Conservation (phyloP, 2,329 filamentous ascomycete genomes). For the Rachicladosporium sp. region DNA sequence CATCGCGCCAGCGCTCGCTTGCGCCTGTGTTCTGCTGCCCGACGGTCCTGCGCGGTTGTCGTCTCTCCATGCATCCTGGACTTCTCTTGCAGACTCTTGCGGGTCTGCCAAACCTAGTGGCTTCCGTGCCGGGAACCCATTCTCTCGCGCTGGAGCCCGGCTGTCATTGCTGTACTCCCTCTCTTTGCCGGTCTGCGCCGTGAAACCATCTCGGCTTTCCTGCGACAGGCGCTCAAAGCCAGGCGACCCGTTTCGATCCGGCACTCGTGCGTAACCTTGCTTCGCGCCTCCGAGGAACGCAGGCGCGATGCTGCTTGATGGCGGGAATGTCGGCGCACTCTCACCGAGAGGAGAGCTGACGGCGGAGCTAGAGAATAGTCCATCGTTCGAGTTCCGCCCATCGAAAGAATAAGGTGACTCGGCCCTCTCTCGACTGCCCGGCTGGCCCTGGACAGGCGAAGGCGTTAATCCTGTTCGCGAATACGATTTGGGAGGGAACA, state of each 20-base stretch:
- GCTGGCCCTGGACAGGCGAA: conserved; percentile 13
- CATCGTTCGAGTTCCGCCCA: conserved; percentile 19
- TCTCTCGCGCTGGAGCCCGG: too few species aligned
- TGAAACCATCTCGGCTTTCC: conserved; percentile 8
- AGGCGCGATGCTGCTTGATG: conserved; percentile 11
- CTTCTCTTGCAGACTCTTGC: too few species aligned
- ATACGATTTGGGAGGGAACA: conserved; percentile 21
- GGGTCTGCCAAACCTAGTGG: too few species aligned
- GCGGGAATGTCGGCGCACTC: conserved; percentile 8
- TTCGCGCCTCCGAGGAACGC: conserved; percentile 18
- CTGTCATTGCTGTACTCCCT: too few species aligned
- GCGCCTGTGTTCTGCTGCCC: too few species aligned
- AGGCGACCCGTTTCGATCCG: conserved; percentile 18
- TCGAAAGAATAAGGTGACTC: conserved; percentile 22
- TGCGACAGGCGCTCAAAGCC: conserved; percentile 13
- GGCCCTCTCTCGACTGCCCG: conserved; percentile 11
- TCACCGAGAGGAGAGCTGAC: conserved; percentile 18
- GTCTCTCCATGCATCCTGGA: too few species aligned
- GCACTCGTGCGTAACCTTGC: conserved; percentile 19
- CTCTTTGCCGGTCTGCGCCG: neutral
- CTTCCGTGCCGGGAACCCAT: too few species aligned
- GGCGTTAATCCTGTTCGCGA: conserved; percentile 18
- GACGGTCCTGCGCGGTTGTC: too few species aligned
- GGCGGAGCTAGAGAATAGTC: conserved; percentile 16
- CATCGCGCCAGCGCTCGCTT: too few species aligned